Conservation (phyloP, 2,329 filamentous ascomycete genomes). For the Aotearoamyces nothofagi region DNA sequence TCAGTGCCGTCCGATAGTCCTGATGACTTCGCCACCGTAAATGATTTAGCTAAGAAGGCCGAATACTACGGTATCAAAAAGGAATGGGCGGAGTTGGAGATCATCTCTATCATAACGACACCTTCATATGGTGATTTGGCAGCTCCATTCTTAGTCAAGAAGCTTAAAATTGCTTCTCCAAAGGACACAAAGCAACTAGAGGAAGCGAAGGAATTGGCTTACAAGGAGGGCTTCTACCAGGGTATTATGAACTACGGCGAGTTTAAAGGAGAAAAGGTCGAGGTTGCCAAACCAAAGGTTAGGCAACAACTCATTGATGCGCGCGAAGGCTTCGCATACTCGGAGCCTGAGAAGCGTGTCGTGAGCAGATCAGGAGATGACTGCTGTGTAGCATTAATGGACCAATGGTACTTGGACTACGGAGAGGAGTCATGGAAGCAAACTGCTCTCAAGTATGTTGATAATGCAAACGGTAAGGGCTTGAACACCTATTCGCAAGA, state of each 20-base stretch:
- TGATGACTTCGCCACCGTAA: constrained; percentile 83
- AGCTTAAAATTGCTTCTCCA: constrained; percentile 91
- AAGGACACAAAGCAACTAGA: constrained; percentile 86
- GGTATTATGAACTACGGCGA: constrained; percentile 80
- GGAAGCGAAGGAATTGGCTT: constrained; percentile 89
- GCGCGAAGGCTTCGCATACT: constrained; percentile 76
- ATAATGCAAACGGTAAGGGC: constrained; percentile 46
- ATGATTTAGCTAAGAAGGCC: constrained; percentile 83
- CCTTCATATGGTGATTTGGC: constrained; percentile 76
- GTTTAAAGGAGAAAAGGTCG: constrained; percentile 75
- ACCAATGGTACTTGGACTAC: constrained; percentile 98
- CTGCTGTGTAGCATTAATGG: constrained; percentile 82
- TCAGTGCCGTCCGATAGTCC: constrained; percentile 92
- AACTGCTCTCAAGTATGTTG: constrained; percentile 56
- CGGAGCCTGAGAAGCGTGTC: constrained; percentile 82
- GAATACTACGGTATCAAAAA: constrained; percentile 94
- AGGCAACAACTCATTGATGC: constrained; percentile 61
- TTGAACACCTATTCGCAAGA: constrained; percentile 71
- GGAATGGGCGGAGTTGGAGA: constrained; percentile 88
- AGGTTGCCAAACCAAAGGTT: constrained; percentile 76
- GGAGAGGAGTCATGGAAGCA: constrained; percentile 80
- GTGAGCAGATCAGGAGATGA: constrained; percentile 81
- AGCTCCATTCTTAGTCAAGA: constrained; percentile 71
- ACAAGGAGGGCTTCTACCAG: constrained; percentile 96
- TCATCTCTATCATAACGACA: constrained; percentile 78